Base-by-base conservation (phyloP, 768 basidiomycete species). In the Artomyces pyxidatus region DNA sequence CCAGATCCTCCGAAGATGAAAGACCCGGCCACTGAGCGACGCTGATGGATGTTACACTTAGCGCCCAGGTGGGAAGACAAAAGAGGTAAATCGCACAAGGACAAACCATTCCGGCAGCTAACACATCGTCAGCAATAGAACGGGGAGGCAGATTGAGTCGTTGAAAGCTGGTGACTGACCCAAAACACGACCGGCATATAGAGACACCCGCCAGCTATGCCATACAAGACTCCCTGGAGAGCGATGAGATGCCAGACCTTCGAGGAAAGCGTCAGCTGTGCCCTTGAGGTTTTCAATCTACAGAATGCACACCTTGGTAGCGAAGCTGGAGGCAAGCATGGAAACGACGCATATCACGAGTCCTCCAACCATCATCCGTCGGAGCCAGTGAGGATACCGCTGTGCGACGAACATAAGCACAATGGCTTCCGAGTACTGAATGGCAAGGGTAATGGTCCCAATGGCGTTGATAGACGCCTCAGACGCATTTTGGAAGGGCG, bases 1-100 rank as follows among this genome's bases (percentile, higher is more conserved):
- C 59, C 58, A 28, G 58, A 58, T 8, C 61, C 56, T 1, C 59
- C 55, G 35, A 58, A 60, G 42, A 60, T 56, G 35, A 58, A 57
- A 23, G 59, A 59, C 9, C 51, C 51, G 2, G 59, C 59, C 7
- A 60, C 51, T 5, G 57, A 57, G 43, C 57, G 54, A 16, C 56
- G 51, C 28, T 35, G 21, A 37, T 25, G 37, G 19, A 16, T n/a
- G n/a, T n/a, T n/a, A n/a, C n/a, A n/a, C n/a, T n/a, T n/a, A 11
- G 6, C 11, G n/a, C 7, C 17, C 32, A 35, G 32, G 7, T n/a
- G 25, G 6, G 10, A 9, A 47, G 22, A 17, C 22, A 27, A 12
- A 14, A 17, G 12, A 0, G 45, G 17, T 27, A 6, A 21, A 26
- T 17, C 7, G 35, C 22, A 17, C 45, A 21, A 30, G 49, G 21